phyloP scores from a whole-genome alignment of 139 green algal species.

The Bryopsis sp. region DNA sequence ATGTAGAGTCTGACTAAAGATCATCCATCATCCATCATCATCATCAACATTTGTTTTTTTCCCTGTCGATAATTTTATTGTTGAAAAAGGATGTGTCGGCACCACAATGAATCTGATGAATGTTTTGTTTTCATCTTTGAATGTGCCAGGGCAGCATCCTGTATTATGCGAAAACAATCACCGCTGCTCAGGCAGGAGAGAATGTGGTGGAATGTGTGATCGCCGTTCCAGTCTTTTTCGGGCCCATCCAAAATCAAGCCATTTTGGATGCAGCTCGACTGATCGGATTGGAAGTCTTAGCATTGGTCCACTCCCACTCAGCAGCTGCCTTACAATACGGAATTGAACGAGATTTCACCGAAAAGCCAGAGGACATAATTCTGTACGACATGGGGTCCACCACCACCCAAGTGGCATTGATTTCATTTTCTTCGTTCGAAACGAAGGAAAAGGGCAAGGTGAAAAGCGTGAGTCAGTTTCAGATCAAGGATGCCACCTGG shows the following conservation, averaged over 20 bases:
- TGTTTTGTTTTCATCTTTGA: background rate
- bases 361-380: conserved; percentile 72
- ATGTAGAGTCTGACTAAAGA: too few relatives aligned
- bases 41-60: too few relatives aligned
- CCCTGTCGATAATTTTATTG: too few relatives aligned
- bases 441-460: conserved; percentile 53
- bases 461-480: conserved; percentile 69
- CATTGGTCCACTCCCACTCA: conserved; percentile 75
- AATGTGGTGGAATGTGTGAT: conserved; percentile 76
- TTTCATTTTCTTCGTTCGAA: conserved; percentile 12
- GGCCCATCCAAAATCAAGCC: conserved; percentile 67
- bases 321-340: conserved; percentile 95
- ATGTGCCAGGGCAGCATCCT: conserved; percentile 67
- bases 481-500: conserved; percentile 84
- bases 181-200: conserved; percentile 47
- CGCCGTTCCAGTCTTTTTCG: conserved; percentile 78
- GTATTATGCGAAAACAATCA: conserved; percentile 75
- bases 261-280: conserved; percentile 72
- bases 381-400: conserved; percentile 90
- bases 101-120: background rate
- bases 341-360: conserved; percentile 85
- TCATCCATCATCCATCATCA: too few relatives aligned
- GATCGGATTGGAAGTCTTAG: conserved; percentile 76
- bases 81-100: too few relatives aligned
- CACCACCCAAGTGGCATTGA: conserved; percentile 49